phyloP scores from a whole-genome alignment of 331 rosid species.

The Rosa hybrid region DNA sequence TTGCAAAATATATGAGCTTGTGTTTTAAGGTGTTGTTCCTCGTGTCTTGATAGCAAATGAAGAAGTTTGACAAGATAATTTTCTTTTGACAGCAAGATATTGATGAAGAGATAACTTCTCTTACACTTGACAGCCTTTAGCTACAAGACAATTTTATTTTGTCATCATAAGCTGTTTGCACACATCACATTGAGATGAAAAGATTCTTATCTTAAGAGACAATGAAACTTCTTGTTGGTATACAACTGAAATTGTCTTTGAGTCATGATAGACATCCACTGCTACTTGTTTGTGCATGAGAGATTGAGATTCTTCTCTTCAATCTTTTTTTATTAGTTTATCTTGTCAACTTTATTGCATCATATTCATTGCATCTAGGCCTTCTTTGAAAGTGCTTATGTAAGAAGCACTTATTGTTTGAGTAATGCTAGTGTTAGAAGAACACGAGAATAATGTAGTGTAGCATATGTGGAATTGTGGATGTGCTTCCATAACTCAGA shows the following conservation, averaged over 20 bases:
- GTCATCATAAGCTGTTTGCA: constrained; percentile 13
- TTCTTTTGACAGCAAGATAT: neutral
- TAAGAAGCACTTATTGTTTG: neutral
- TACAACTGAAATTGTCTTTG: constrained; percentile 3
- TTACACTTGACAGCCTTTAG: neutral
- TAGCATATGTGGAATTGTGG: neutral
- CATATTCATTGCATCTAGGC: neutral
- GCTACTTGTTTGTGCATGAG: neutral
- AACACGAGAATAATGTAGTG: neutral
- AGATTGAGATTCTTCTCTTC: constrained; percentile 1
- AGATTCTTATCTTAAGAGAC: constrained; percentile 10
- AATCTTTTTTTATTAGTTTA: neutral
- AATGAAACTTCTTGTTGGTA: neutral
- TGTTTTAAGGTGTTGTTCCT: neutral
- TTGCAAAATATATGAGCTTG: neutral
- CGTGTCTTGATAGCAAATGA: neutral
- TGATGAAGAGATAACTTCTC: neutral
- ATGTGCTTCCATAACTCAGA: neutral
- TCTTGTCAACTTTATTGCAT: neutral
- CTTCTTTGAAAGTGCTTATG: neutral
- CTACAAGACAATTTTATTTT: neutral
- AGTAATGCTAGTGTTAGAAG: neutral
- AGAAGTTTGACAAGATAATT: neutral
- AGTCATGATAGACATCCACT: neutral
- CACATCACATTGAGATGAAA: constrained; percentile 9